These are phyloP conservation scores for Malus hybrid DNA, from an alignment of 331 rosid species.

Conservation along the genomic window DNA sequence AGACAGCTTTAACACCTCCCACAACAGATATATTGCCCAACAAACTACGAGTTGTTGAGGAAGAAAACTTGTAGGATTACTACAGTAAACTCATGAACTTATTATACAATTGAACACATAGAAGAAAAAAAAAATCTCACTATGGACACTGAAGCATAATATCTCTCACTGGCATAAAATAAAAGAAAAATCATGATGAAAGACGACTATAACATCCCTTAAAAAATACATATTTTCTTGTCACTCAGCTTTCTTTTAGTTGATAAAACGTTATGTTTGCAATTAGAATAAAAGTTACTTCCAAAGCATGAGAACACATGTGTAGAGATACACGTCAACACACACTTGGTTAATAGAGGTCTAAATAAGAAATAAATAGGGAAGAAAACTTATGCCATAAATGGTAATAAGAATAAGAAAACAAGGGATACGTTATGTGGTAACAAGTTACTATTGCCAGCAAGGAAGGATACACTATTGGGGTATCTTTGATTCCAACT, in stretches of 20 bases:
- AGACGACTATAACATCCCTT: not conserved
- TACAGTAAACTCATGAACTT: slow-evolving; percentile 5
- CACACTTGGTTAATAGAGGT: not conserved
- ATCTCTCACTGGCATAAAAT: not conserved
- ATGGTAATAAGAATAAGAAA: not conserved
- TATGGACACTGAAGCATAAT: not conserved
- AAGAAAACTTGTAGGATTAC: slow-evolving; percentile 12
- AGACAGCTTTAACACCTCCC: slow-evolving; percentile 42
- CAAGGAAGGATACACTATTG: slow-evolving; percentile 64
- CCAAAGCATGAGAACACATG: not conserved
- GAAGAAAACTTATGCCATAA: not conserved
- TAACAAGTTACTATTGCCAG: slow-evolving; percentile 13
- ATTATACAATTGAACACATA: not conserved
- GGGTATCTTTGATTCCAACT: slow-evolving; percentile 36
- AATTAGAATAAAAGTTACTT: not conserved
- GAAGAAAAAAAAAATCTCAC: not conserved
- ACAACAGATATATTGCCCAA: slow-evolving; percentile 26
- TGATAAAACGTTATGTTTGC: not conserved
- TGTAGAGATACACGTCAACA: not conserved
- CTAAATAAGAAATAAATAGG: not conserved
- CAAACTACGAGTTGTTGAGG: slow-evolving; percentile 49
- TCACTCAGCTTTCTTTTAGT: not conserved
- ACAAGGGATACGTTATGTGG: not conserved
- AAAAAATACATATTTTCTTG: not conserved
- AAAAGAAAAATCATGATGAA: not conserved